phyloP scores from a whole-genome alignment of 2,329 filamentous ascomycete genomes.

The Colletotrichum echinochloae region DNA sequence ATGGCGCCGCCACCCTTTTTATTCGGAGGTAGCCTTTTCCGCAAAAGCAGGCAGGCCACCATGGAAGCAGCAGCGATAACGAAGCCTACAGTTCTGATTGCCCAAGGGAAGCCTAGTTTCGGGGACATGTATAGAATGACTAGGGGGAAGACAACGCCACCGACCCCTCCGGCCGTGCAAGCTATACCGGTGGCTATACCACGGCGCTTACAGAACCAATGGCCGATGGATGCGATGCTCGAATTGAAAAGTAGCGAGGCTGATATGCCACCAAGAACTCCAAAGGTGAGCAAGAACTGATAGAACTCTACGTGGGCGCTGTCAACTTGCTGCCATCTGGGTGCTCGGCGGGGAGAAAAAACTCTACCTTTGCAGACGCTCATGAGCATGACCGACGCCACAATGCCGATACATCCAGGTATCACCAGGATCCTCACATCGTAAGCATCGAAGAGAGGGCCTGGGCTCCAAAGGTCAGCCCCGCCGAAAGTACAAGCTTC shows the following conservation, averaged over 20 bases:
- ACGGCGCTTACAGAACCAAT: constrained; percentile 74
- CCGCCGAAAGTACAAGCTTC: too few species aligned
- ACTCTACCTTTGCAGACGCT: constrained; percentile 65
- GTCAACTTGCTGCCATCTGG: background rate
- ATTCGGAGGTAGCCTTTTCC: constrained; percentile 62
- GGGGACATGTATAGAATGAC: constrained; percentile 47
- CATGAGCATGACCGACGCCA: constrained; percentile 68
- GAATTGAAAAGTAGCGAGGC: constrained; percentile 78
- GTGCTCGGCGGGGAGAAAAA: too few species aligned
- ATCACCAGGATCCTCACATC: constrained; percentile 71
- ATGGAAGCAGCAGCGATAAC: constrained; percentile 43
- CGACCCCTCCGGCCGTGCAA: constrained; percentile 72
- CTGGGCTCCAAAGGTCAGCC: constrained; percentile 20
- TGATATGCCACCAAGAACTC: constrained; percentile 73
- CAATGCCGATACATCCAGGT: constrained; percentile 66
- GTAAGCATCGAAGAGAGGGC: constrained; percentile 77
- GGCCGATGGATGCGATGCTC: constrained; percentile 73
- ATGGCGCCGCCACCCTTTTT: constrained; percentile 57
- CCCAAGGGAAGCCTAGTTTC: constrained; percentile 49
- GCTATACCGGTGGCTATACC: constrained; percentile 78
- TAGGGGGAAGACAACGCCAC: constrained; percentile 64
- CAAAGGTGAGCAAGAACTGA: constrained; percentile 79
- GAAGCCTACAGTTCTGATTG: constrained; percentile 48
- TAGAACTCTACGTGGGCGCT: constrained; percentile 63
- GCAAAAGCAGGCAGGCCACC: constrained; percentile 47